phyloP scores from a whole-genome alignment of 2,329 filamentous ascomycete genomes.

The Apiospora hydei region DNA sequence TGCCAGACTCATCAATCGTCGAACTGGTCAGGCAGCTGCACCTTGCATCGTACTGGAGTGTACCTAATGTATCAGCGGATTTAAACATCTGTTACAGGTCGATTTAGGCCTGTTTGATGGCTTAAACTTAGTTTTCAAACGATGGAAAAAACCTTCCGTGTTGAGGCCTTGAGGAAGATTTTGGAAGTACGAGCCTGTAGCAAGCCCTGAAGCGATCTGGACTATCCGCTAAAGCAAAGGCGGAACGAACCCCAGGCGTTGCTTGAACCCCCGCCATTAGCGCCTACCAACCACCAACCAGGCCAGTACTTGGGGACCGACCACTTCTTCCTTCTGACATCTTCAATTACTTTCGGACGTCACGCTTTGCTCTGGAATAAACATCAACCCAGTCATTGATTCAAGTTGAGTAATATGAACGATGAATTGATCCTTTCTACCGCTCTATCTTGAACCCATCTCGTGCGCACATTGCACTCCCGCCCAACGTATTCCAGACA shows the following conservation, averaged over 20 bases:
- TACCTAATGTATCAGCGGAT: too few relatives aligned
- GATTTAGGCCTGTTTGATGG: too few relatives aligned
- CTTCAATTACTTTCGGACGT: neutral
- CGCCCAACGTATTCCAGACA: neutral
- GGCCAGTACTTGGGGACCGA: neutral
- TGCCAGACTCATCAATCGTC: too few relatives aligned
- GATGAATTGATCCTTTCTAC: neutral
- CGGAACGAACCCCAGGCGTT: too few relatives aligned
- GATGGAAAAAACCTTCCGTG: too few relatives aligned
- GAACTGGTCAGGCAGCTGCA: too few relatives aligned
- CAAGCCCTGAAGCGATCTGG: neutral
- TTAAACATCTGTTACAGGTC: too few relatives aligned
- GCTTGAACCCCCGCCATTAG: neutral
- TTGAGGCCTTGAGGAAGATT: too few relatives aligned
- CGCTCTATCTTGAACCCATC: neutral
- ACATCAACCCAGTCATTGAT: neutral
- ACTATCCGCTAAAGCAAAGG: neutral
- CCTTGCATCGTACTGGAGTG: too few relatives aligned
- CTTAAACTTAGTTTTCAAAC: too few relatives aligned
- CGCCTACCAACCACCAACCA: neutral
- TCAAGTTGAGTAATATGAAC: neutral
- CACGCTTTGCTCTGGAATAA: neutral
- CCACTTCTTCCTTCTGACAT: neutral
- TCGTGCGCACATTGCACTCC: too few relatives aligned
- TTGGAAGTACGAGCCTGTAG: too few relatives aligned